Percentiles rank a stretch among this genome's conserved stretches.
phyloP scores from a whole-genome alignment of 345 rosid genomes.

The Camelina hispida region DNA sequence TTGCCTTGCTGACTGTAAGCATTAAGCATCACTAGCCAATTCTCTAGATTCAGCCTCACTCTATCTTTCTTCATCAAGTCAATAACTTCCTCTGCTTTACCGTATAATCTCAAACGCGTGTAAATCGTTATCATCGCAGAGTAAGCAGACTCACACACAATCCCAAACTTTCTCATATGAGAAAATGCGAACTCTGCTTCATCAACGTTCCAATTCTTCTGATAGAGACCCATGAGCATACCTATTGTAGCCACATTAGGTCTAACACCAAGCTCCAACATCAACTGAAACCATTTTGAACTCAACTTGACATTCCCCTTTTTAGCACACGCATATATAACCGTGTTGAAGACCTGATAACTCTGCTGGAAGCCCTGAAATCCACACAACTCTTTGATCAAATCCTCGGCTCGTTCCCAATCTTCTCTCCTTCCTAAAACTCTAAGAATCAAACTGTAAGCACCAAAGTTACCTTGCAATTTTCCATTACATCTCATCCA shows the following conservation, averaged over 20 bases:
- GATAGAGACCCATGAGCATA: slow-evolving; percentile 85
- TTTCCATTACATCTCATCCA: slow-evolving; percentile 83
- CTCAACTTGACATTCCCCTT: slow-evolving; percentile 57
- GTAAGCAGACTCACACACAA: slow-evolving; percentile 85
- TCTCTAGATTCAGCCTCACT: slow-evolving; percentile 62
- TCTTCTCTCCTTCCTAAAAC: slow-evolving; percentile 72
- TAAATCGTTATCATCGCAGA: slow-evolving; percentile 87
- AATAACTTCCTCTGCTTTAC: slow-evolving; percentile 77
- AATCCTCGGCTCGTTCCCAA: slow-evolving; percentile 72
- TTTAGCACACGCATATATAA: slow-evolving; percentile 68
- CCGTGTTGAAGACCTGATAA: slow-evolving; percentile 72
- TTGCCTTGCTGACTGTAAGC: slow-evolving; percentile 85
- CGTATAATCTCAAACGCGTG: slow-evolving; percentile 71
- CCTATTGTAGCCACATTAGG: slow-evolving; percentile 88
- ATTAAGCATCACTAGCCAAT: slow-evolving; percentile 87
- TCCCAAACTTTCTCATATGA: slow-evolving; percentile 64
- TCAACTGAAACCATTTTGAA: slow-evolving; percentile 75
- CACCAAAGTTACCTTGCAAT: slow-evolving; percentile 58
- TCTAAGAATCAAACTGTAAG: slow-evolving; percentile 76
- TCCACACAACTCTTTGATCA: slow-evolving; percentile 52
- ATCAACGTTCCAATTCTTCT: slow-evolving; percentile 71
- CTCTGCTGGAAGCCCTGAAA: slow-evolving; percentile 48
- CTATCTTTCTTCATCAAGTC: slow-evolving; percentile 61
- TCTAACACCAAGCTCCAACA: slow-evolving; percentile 68
- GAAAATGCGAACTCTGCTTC: slow-evolving; percentile 77